Evolutionary conservation across 192 early-diverging fungal genomes (phyloP), one percentile per base, ranked within the genome.

Genomic region (Coemansia sp.): DNA sequence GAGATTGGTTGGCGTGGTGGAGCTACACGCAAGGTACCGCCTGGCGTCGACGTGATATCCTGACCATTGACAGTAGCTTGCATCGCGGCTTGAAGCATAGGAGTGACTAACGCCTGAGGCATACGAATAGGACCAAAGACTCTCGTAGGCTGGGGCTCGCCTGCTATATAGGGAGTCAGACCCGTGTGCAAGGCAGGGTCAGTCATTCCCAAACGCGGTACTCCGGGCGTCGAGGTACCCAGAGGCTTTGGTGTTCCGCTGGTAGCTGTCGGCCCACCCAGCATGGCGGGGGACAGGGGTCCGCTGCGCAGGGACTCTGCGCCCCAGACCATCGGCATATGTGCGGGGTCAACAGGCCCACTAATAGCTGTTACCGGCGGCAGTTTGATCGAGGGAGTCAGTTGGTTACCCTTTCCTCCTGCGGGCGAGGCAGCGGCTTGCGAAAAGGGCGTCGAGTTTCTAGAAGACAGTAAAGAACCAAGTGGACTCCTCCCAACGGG

Each of bases 251-350:
- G 55, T 13, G 55, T 58, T 31, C 31, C 31, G 50, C 60, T 84
- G 81, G n/a, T 44, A 0, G 71, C 27, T 8, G 76, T 70, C 1
- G 92, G 92, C 0, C 90, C 90, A 20, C 87, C 86, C 24, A 93
- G 78, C 90, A 93, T 93, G 8, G 92, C 90, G 5, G 92, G 92
- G 33, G 90, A 93, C 40, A 93, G 75, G 1, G 91, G 90, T 16
- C 91, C 92, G 72, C 87, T 88, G 20, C 92, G 87, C 34, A 93
- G 79, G 0, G 91, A 89, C 13, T 84, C 85, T 16, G 80, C 78
- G 33, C 86, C 87, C 90, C 90, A 92, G n/a, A 40, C 60, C 7
- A 29, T 50, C 41, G 78, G 74, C 57, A 80, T 75, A 34, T 75
- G 68, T 5, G 69, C 74, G n/a, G 58, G 70, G 58, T 84, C 68